These are phyloP conservation scores for Santalum album DNA, from an alignment of 164 flowering plant genomes.

Conservation along the genomic window DNA sequence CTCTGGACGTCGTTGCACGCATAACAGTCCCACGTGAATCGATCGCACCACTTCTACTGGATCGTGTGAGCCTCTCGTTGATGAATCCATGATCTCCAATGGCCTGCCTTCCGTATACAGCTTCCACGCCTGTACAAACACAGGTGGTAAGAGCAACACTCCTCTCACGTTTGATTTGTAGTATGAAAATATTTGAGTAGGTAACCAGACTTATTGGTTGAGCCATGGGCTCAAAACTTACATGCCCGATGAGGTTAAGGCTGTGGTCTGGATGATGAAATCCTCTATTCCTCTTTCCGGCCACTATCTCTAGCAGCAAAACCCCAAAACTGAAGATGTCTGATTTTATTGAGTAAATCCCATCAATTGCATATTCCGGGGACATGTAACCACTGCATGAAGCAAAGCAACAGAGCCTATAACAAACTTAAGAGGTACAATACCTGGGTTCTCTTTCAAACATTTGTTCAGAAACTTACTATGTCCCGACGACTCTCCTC, in stretches of 20 bases:
- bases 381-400: not conserved
- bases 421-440: not conserved
- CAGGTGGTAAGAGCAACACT: too few relatives aligned
- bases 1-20: not conserved
- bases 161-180: not conserved
- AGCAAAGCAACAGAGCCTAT: not conserved
- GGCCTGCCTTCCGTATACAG: not conserved
- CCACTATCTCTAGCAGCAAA: not conserved
- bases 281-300: not conserved
- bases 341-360: not conserved
- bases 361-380: not conserved
- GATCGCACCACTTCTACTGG: not conserved
- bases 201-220: too few relatives aligned
- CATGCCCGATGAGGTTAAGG: constrained; percentile 5
- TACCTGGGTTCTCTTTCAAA: too few relatives aligned
- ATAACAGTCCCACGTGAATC: too few relatives aligned
- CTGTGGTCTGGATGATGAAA: not conserved
- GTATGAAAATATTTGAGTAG: too few relatives aligned
- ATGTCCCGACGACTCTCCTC: not conserved
- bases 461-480: not conserved
- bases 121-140: not conserved
- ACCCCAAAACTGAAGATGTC: not conserved
- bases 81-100: not conserved
- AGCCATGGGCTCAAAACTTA: too few relatives aligned
- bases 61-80: not conserved